Conservation (phyloP, 2,329 filamentous ascomycete genomes). For the Ophiobolus disseminans region DNA sequence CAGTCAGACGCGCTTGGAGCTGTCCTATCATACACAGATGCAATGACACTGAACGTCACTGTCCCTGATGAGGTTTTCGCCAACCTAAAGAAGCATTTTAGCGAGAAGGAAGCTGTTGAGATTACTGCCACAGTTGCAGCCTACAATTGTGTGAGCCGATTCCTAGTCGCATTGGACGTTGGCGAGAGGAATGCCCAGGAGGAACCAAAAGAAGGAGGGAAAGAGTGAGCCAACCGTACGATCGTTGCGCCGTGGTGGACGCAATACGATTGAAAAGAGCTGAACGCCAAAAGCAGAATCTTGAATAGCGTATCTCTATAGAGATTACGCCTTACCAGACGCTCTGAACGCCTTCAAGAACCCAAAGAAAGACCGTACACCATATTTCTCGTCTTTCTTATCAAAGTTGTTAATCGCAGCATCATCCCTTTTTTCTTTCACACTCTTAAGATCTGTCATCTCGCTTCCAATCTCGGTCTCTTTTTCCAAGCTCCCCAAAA, state of each 20-base stretch:
- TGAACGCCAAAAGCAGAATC: no score
- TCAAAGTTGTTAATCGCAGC: not conserved
- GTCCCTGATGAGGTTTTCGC: conserved; percentile 74
- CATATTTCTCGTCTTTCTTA: not conserved
- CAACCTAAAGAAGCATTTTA: conserved; percentile 66
- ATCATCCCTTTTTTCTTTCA: not conserved
- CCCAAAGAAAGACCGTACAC: conserved; percentile 3
- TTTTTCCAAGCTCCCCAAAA: no score
- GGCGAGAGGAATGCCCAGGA: conserved; percentile 50
- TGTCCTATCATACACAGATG: conserved; percentile 77
- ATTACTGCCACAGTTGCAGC: conserved; percentile 78
- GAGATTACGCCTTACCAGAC: conserved; percentile 8
- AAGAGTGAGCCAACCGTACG: conserved; percentile 9
- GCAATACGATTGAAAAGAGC: no score
- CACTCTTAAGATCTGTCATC: not conserved
- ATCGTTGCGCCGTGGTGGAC: no score
- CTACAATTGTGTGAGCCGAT: conserved; percentile 86
- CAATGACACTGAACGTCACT: conserved; percentile 78
- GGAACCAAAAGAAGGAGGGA: conserved; percentile 25
- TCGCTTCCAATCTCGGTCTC: no score
- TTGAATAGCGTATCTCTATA: no score
- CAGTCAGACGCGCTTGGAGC: conserved; percentile 70
- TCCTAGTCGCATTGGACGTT: conserved; percentile 80
- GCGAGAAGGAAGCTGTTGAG: conserved; percentile 78
- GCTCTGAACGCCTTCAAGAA: conserved; percentile 7